Conservation (phyloP, 495 filamentous ascomycete species). For the Penicillium pancosmium region DNA sequence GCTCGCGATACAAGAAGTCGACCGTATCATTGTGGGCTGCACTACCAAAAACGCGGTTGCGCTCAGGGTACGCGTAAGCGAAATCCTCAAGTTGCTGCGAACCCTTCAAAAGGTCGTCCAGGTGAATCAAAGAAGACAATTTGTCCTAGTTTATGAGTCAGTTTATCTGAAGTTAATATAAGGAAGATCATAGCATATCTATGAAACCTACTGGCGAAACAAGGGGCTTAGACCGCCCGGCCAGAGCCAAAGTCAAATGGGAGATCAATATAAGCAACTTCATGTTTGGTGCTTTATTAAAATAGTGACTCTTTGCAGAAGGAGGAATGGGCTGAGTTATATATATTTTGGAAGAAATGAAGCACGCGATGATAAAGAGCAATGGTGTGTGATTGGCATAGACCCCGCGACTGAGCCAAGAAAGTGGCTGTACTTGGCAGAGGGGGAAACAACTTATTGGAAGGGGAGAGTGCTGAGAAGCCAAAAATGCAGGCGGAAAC, state of each 20-base stretch:
- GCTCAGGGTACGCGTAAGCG: slow-evolving; percentile 47
- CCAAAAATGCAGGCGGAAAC: slow-evolving; percentile 16
- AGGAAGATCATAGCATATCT: neutral
- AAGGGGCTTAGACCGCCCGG: slow-evolving; percentile 13
- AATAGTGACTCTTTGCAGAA: neutral
- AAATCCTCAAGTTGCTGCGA: slow-evolving; percentile 46
- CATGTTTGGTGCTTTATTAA: slow-evolving; percentile 8
- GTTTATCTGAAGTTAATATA: neutral
- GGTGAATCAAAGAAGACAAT: slow-evolving; percentile 19
- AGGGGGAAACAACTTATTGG: slow-evolving; percentile 12
- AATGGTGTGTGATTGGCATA: slow-evolving; percentile 7
- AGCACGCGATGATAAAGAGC: slow-evolving; percentile 11
- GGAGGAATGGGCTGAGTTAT: neutral
- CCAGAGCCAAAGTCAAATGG: slow-evolving; percentile 13
- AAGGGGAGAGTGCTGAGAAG: slow-evolving; percentile 1
- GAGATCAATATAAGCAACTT: slow-evolving; percentile 15
- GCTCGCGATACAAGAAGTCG: slow-evolving; percentile 58
- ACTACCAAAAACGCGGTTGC: slow-evolving; percentile 62
- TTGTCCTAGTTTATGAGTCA: slow-evolving; percentile 14
- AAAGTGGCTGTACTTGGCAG: slow-evolving; percentile 17
- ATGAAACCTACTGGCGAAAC: slow-evolving; percentile 20
- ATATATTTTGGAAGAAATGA: neutral
- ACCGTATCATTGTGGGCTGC: slow-evolving; percentile 65
- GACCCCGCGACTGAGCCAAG: slow-evolving; percentile 12
- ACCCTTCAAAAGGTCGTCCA: slow-evolving; percentile 38